Base-by-base conservation (phyloP, 345 rosid species). In the Hypericum perforatum region DNA sequence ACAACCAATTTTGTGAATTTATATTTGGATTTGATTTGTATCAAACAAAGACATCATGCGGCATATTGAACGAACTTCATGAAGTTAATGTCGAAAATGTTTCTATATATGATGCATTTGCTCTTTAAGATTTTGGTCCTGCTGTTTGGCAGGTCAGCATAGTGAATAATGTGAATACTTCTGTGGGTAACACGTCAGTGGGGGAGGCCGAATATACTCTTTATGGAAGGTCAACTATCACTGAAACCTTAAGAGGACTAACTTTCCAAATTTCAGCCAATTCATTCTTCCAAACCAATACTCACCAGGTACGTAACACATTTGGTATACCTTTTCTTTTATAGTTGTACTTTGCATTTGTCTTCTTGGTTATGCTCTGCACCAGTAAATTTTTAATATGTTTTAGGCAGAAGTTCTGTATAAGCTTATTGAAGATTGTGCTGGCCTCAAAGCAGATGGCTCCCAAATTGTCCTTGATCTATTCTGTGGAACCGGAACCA, bases 401-500 rank as follows among this genome's bases (percentile, higher is more conserved):
- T 22, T 60, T 53, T 60, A 91, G 98, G 98, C 98, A 46, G 96
- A 91, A 71, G 81, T 91, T 69, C 71, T 91, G 7, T 91, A 91
- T 70, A 81, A 77, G 74, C 79, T 87, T 32, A 81, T 87, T 59
- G 96, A 77, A 73, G 92, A 87, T 49, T 82, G 77, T 52, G 87
- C 90, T 70, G 84, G 79, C 60, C 78, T 87, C 13, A 79, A 74
- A 71, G 95, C 85, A 63, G 95, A 87, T 75, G 88, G 95, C 64
- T 85, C 98, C 11, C 95, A 91, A 71, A 74, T 82, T 53, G 85
- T 91, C 58, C 89, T 91, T 22, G 98, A 91, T 68, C 82, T 91
- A 36, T 91, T 91, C 65, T 87, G 96, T 68, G 98, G 98, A 54
- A 87, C 96, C 40, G 98, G 98, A 43, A 87, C 96, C 61, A 85